These are phyloP conservation scores for Heliosperma pusillum DNA, from an alignment of 148 eudicot genomes.

Conservation along the genomic window DNA sequence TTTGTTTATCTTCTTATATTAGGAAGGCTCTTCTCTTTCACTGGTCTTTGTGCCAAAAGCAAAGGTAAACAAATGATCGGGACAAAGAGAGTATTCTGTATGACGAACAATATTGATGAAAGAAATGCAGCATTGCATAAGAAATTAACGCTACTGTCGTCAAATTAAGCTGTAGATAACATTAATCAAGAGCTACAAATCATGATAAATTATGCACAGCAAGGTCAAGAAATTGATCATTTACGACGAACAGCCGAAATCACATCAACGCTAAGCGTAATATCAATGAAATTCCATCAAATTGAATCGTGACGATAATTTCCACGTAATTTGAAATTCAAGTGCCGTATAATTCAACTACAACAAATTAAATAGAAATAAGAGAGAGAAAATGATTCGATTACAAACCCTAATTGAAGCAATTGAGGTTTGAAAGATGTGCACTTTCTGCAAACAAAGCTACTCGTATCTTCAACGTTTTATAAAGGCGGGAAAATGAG, in stretches of 20 bases:
- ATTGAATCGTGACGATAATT: neutral
- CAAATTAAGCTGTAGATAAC: neutral
- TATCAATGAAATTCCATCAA: neutral
- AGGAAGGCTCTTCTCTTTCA: too few relatives aligned
- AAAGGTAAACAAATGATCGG: too few relatives aligned
- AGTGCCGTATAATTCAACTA: neutral
- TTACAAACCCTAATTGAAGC: constrained; percentile 5
- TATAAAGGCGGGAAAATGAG: neutral
- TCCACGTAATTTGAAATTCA: neutral
- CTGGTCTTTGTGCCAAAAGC: too few relatives aligned
- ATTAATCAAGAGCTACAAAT: neutral
- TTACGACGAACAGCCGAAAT: neutral
- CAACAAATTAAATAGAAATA: neutral
- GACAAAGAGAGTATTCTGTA: too few relatives aligned
- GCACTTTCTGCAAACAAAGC: neutral
- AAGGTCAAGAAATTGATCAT: neutral
- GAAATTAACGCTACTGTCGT: neutral
- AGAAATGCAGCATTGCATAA: too few relatives aligned
- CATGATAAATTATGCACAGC: neutral
- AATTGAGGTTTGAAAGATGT: neutral
- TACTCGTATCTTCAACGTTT: neutral
- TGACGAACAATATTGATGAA: neutral
- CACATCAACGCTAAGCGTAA: too few relatives aligned
- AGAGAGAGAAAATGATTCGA: neutral
- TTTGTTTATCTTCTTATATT: too few relatives aligned